These are phyloP conservation scores for Synchytrium microbalum DNA, from an alignment of 371 early-diverging fungal genomes.

Conservation along the genomic window DNA sequence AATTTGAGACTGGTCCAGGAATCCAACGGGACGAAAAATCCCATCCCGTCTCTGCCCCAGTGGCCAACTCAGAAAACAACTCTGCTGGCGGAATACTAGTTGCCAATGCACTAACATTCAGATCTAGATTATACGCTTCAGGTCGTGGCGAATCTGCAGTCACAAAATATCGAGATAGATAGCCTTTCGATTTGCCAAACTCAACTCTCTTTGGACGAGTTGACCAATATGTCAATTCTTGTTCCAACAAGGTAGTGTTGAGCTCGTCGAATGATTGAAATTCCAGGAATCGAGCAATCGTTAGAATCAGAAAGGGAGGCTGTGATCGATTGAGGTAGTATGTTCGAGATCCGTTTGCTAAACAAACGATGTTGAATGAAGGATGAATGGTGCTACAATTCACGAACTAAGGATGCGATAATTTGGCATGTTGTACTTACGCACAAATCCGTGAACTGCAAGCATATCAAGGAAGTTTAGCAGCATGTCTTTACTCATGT, in stretches of 20 bases:
- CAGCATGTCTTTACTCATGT: constrained; percentile 53
- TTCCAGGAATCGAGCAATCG: constrained; percentile 38
- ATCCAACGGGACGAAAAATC: constrained; percentile 79
- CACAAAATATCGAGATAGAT: constrained; percentile 54
- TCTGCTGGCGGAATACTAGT: constrained; percentile 11
- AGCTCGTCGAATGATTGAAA: not conserved
- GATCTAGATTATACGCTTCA: constrained; percentile 70
- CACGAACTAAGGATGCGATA: too few relatives aligned
- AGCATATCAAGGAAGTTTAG: constrained; percentile 65
- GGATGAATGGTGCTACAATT: not conserved
- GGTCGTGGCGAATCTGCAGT: constrained; percentile 58
- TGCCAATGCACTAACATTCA: constrained; percentile 45
- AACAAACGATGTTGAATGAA: constrained; percentile 6
- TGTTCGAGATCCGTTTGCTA: constrained; percentile 73
- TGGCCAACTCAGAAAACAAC: constrained; percentile 58
- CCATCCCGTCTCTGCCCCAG: constrained; percentile 87
- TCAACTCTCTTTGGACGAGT: not conserved
- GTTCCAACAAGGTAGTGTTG: not conserved
- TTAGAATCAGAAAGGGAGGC: constrained; percentile 72
- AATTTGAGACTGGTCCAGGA: constrained; percentile 1
- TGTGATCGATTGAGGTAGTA: constrained; percentile 85
- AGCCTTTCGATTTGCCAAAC: constrained; percentile 4
- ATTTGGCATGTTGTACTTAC: too few relatives aligned
- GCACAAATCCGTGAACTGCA: constrained; percentile 68
- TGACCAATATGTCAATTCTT: not conserved